These are phyloP conservation scores for Leonotis leonurus DNA, from an alignment of 257 asterid species.

Conservation along the genomic window DNA sequence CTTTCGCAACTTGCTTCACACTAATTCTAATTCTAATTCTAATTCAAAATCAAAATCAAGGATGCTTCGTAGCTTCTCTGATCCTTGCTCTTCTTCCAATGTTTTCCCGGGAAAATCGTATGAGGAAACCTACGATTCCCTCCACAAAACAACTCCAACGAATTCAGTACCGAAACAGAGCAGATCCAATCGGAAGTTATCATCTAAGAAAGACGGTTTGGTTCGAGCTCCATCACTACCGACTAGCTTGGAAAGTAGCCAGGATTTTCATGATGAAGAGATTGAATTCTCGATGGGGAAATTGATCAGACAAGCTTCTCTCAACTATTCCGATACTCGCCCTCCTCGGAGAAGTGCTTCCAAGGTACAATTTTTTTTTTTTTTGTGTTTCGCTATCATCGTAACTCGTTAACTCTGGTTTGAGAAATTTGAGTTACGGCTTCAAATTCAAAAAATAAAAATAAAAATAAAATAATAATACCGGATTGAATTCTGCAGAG, in stretches of 20 bases:
- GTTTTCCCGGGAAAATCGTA: conserved; percentile 31
- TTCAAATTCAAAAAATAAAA: too few relatives aligned
- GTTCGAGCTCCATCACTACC: conserved; percentile 52
- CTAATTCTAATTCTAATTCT: conserved; percentile 39
- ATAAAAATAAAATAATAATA: too few relatives aligned
- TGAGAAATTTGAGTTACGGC: too few relatives aligned
- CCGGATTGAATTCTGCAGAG: conserved; percentile 25
- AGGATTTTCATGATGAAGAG: conserved; percentile 27
- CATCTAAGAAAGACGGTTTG: conserved; percentile 11
- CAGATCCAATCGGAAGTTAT: conserved; percentile 13
- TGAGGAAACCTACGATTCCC: conserved; percentile 49
- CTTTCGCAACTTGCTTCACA: conserved; percentile 52
- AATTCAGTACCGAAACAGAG: conserved; percentile 13
- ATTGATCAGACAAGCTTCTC: conserved; percentile 61
- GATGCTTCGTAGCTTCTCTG: conserved; percentile 54
- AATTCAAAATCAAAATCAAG: too few relatives aligned
- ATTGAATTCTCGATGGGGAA: conserved; percentile 49
- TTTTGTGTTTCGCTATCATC: not conserved
- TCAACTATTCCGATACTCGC: conserved; percentile 24
- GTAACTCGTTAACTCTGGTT: too few relatives aligned
- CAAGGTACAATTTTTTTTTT: not conserved
- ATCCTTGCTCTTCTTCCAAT: conserved; percentile 44
- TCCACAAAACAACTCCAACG: too few relatives aligned
- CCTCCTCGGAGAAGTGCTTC: conserved; percentile 30
- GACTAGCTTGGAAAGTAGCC: conserved; percentile 13